Evolutionary conservation across 805 yeast species (phyloP), one percentile per base, ranked within the genome.

Genomic region (Pichia nakasei): DNA sequence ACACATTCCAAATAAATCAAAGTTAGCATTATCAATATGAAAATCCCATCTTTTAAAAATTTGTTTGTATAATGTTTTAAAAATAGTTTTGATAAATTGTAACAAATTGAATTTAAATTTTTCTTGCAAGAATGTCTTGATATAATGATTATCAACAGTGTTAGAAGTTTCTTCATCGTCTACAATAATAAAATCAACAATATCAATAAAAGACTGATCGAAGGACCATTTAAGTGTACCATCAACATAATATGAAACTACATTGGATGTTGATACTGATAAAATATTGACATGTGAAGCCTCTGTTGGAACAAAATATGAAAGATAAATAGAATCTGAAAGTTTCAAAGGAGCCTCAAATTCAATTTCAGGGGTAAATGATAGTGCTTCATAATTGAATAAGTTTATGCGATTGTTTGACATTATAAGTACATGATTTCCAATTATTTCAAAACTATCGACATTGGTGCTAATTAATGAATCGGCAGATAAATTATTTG

Each of bases 161-260:
- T n/a, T n/a, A n/a, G n/a, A n/a, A 4, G 32, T 24, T 11, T 24
- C 17, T 3, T 29, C 32, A 15, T 12, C 13, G 6, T 29, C 32
- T 17, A 29, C 48, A 19, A 68, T 49, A 5, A 57, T 45, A 22
- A 63, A 60, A n/a, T 68, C 69, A 6, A 54, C 52, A 4, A 71
- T 60, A 26, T 64, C 51, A 5, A 68, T 57, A 5, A 70, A 45
- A 0, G 75, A 67, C 50, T 67, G 72, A 53, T 75, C 77, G 46
- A 67, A 63, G 2, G 43, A 22, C 80, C 80, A 75, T 9, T 6
- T 21, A 5, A 59, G 17, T 6, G 42, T 46, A 2, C 63, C 64
- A 40, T 63, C 53, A 6, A 43, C 42, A 35, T 48, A 45, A 24
- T 48, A 51, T 19, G 48, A 46, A 37, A 47, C 43, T 18, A 39